A percentile compares a stretch with the other conserved stretches of the same genome.
phyloP scores from a whole-genome alignment of 108 stramenopile genomes.

The Fistulifera solaris region DNA sequence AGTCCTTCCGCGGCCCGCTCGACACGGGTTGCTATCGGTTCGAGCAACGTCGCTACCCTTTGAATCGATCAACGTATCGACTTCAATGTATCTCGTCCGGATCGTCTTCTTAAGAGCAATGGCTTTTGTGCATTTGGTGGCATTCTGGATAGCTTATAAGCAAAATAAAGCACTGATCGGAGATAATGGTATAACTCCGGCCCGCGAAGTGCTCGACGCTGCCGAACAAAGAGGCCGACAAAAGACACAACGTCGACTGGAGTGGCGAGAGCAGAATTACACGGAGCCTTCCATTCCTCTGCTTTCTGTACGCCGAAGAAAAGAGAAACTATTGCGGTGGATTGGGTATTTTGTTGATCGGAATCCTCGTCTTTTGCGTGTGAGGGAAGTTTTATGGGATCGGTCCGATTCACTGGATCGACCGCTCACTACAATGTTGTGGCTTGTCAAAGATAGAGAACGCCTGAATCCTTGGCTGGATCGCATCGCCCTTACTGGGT shows the following conservation, averaged over 20 bases:
- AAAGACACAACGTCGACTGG: conserved; percentile 17
- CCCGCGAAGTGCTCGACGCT: conserved; percentile 25
- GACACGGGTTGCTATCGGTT: too few species aligned
- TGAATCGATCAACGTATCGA: neutral
- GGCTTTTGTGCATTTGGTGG: conserved; percentile 46
- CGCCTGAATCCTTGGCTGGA: conserved; percentile 56
- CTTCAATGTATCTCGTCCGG: conserved; percentile 26
- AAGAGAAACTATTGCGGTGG: conserved; percentile 2
- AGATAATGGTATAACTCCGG: conserved; percentile 50
- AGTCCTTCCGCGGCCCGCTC: too few species aligned
- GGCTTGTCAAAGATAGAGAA: conserved; percentile 32
- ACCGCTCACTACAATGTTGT: conserved; percentile 38
- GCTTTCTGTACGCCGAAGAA: neutral
- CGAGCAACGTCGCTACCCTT: too few species aligned
- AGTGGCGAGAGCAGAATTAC: conserved; percentile 7
- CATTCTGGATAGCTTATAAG: conserved; percentile 44
- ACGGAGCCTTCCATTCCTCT: neutral
- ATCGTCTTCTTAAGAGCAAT: conserved; percentile 53
- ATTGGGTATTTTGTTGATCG: neutral
- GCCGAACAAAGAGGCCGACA: conserved; percentile 21
- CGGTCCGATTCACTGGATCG: conserved; percentile 32
- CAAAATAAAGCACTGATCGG: conserved; percentile 60
- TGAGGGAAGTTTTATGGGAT: conserved; percentile 40
- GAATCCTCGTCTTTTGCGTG: neutral
- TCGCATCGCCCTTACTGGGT: conserved; percentile 36